Percentiles rank a stretch among this genome's conserved stretches.
Conservation (phyloP, 2,329 filamentous ascomycete genomes). For the Domatiomyces catenatus region DNA sequence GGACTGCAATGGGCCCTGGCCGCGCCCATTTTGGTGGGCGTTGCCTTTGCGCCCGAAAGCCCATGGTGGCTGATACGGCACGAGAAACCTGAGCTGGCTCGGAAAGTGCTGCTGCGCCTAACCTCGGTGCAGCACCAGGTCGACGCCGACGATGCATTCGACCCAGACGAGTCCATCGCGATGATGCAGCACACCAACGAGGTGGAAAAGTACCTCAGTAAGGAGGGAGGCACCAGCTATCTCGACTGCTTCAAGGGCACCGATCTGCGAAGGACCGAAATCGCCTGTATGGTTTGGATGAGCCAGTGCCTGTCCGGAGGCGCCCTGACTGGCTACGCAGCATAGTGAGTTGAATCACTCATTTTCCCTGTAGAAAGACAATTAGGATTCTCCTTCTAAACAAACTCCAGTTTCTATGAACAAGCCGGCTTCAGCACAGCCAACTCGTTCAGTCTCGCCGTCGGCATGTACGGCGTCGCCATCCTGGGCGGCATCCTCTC, state of each 20-base stretch:
- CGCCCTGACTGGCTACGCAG: constrained; percentile 20
- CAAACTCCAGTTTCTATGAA: constrained; percentile 15
- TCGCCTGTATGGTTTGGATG: constrained; percentile 19
- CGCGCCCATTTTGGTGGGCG: constrained; percentile 29
- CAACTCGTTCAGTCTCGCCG: constrained; percentile 18
- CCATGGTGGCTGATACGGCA: constrained; percentile 37
- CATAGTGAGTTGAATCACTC: constrained; percentile 12
- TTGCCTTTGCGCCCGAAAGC: constrained; percentile 34
- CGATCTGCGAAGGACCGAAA: constrained; percentile 23
- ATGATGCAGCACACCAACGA: constrained; percentile 44
- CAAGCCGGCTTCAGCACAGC: constrained; percentile 27
- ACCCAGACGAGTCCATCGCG: constrained; percentile 36
- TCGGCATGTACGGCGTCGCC: constrained; percentile 26
- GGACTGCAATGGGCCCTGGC: constrained; percentile 40
- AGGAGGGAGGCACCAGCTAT: constrained; percentile 20
- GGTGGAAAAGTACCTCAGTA: constrained; percentile 20
- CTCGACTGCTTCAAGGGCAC: constrained; percentile 25
- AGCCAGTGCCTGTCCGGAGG: constrained; percentile 22
- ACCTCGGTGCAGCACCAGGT: constrained; percentile 13
- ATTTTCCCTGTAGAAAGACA: no score
- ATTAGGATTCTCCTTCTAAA: no score
- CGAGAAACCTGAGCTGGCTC: constrained; percentile 28
- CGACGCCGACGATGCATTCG: constrained; percentile 23
- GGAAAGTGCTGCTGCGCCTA: constrained; percentile 27
- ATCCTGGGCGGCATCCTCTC: constrained; percentile 21